phyloP scores from a whole-genome alignment of 202 grass and related monocot species.

The Schoenoplectus triqueter region DNA sequence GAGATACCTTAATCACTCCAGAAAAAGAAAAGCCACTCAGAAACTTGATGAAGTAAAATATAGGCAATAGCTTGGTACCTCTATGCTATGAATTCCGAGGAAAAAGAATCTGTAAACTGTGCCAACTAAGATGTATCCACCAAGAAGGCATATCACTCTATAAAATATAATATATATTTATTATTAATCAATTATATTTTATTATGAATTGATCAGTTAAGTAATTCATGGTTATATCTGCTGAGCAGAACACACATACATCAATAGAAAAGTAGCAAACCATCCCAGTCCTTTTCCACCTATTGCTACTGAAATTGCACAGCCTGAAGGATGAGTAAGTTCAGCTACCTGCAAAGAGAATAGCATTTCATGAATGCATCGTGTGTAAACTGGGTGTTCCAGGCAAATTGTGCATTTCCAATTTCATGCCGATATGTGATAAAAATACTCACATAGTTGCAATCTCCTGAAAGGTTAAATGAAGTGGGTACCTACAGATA shows the following conservation, averaged over 20 bases:
- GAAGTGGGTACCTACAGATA: slow-evolving; percentile 52
- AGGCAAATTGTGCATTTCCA: slow-evolving; percentile 6
- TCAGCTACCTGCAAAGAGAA: slow-evolving; percentile 53
- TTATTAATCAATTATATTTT: neutral
- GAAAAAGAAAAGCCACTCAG: neutral
- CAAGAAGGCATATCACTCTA: slow-evolving; percentile 56
- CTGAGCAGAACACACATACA: slow-evolving; percentile 52
- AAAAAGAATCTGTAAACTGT: slow-evolving; percentile 87
- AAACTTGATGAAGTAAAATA: slow-evolving; percentile 27
- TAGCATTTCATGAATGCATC: slow-evolving; percentile 9
- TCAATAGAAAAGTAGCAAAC: slow-evolving; percentile 72
- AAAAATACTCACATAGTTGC: slow-evolving; percentile 75
- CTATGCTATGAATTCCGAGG: slow-evolving; percentile 76
- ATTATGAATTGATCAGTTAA: slow-evolving; percentile 34
- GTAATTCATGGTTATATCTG: slow-evolving; percentile 34
- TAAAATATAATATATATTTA: neutral
- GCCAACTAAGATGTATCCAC: slow-evolving; percentile 76
- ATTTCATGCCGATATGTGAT: neutral
- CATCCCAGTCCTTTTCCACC: slow-evolving; percentile 75
- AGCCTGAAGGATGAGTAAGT: slow-evolving; percentile 87
- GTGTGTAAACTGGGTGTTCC: slow-evolving; percentile 9
- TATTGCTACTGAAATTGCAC: slow-evolving; percentile 60
- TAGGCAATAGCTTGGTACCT: slow-evolving; percentile 49
- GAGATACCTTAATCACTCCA: neutral
- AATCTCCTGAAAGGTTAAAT: slow-evolving; percentile 66